A percentile compares a stretch with the other conserved stretches of the same genome.
These are phyloP conservation scores for Warburgia ugandensis DNA, from an alignment of 164 flowering plant genomes.

Conservation along the genomic window DNA sequence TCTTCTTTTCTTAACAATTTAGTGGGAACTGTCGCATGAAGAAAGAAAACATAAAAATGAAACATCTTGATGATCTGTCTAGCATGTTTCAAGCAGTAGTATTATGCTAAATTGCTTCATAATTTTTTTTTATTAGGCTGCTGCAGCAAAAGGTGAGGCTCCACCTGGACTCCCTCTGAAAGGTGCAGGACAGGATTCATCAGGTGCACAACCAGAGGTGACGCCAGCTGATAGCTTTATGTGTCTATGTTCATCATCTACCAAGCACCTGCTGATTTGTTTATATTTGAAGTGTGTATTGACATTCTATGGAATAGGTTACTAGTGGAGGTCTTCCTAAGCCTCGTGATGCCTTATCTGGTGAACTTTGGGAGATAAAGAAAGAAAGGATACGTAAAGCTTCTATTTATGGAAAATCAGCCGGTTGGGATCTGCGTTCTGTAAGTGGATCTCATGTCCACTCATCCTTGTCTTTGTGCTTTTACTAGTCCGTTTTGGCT, in stretches of 20 bases:
- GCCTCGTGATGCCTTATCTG: slow-evolving; percentile 84
- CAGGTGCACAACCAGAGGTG: slow-evolving; percentile 77
- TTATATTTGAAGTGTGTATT: slow-evolving; percentile 1
- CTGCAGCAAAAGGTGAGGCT: slow-evolving; percentile 98
- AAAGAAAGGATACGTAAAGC: slow-evolving; percentile 74
- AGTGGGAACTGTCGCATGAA: too few species aligned
- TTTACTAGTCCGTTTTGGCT: too few species aligned
- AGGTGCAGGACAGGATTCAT: slow-evolving; percentile 91
- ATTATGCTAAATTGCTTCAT: too few species aligned
- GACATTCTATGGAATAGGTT: slow-evolving; percentile 30
- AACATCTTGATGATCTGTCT: too few species aligned
- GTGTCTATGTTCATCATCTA: background rate
- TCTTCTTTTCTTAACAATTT: too few species aligned
- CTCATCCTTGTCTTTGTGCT: too few species aligned
- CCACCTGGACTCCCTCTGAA: slow-evolving; percentile 95
- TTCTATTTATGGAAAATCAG: slow-evolving; percentile 70
- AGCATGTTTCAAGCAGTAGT: too few species aligned
- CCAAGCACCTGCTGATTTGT: background rate
- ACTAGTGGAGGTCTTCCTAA: slow-evolving; percentile 64
- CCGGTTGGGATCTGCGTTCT: slow-evolving; percentile 96
- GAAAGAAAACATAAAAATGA: too few species aligned
- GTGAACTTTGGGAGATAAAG: slow-evolving; percentile 93
- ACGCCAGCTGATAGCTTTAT: slow-evolving; percentile 1
- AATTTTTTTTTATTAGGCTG: slow-evolving; percentile 43
- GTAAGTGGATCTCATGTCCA: slow-evolving; percentile 42